Evolutionary conservation across 2,329 filamentous ascomycete genomes (phyloP), one percentile per base, ranked within the genome.

Genomic region (Aspergillus eucalypticola): DNA sequence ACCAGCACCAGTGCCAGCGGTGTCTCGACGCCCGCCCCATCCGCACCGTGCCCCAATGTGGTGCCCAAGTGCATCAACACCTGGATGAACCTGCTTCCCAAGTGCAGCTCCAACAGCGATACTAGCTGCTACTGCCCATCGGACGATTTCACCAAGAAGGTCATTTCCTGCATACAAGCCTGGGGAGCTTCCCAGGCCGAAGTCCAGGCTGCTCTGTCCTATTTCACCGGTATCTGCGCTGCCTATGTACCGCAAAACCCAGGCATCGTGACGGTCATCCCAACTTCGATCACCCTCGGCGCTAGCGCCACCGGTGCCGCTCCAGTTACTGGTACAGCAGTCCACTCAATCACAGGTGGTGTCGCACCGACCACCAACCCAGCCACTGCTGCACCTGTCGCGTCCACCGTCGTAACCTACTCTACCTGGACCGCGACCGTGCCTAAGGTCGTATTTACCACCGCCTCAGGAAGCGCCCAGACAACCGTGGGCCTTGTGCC

Each of bases 61-160:
- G 88, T 97, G 53, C 93, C 94, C 64, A 87, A 87, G 73, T 98
- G 94, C 83, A 81, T 98, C 79, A 95, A 94, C 85, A 96, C 92
- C 71, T 97, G 92, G 91, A 79, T 96, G 71, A 85, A 86, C 74
- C 79, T 83, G 62, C 66, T 76, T 10, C 85, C 90, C 54, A 81
- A 85, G 73, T 98, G 94, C 86, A 83, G 84, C 69, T 88, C 91
- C 80, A 96, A 96, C 87, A 88, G 89, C 46, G 91, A 96, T 73
- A 79, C 83, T 61, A 78, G 80, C 66, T 98, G 94, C 86, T 96
- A 91, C 88, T 98, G 94, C 87, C 90, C 90, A 68, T 85, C 89
- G 73, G 76, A 83, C 62, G 80, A 86, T 58, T 94, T 95, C 79
- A 90, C 92, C 73, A 82, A 87, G 76, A 88, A 88, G 72, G 87